These are phyloP conservation scores for Hyphopichia buzzinii DNA, from an alignment of 1,139 yeast species.

Conservation along the genomic window DNA sequence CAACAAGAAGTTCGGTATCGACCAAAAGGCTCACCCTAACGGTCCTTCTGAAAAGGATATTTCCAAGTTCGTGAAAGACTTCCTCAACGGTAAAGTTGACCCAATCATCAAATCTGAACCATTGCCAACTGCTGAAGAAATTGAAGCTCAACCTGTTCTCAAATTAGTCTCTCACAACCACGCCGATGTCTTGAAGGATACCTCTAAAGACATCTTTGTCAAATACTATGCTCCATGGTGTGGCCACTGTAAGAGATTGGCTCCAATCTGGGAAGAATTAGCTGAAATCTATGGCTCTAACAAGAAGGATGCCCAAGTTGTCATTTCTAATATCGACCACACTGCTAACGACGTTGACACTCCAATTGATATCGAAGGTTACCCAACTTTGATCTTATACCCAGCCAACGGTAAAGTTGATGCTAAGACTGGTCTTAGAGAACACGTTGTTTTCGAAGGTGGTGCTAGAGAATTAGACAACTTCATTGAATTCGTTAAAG, in stretches of 20 bases:
- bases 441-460: slow-evolving; percentile 69
- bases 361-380: slow-evolving; percentile 67
- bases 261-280: slow-evolving; percentile 88
- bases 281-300: slow-evolving; percentile 63
- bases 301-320: slow-evolving; percentile 49
- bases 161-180: slow-evolving; percentile 86
- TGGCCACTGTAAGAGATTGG: slow-evolving; percentile 96
- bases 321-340: slow-evolving; percentile 86
- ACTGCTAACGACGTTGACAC: slow-evolving; percentile 85
- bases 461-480: slow-evolving; percentile 76
- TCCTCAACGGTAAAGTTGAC: slow-evolving; percentile 58
- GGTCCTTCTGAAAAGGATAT: slow-evolving; percentile 44
- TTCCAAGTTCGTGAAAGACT: slow-evolving; percentile 62
- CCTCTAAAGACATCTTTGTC: slow-evolving; percentile 80
- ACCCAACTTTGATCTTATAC: slow-evolving; percentile 89
- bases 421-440: slow-evolving; percentile 48
- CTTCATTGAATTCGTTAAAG: slow-evolving; percentile 67
- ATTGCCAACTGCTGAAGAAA: slow-evolving; percentile 65
- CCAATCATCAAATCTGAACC: slow-evolving; percentile 85
- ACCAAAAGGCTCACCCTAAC: slow-evolving; percentile 40
- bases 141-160: slow-evolving; percentile 69
- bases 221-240: slow-evolving; percentile 99
- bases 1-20: slow-evolving; percentile 76
- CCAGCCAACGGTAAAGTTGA: slow-evolving; percentile 84
- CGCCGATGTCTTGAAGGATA: slow-evolving; percentile 64